Conservation (phyloP, 306 rosid species). For the Vigna radiata region DNA sequence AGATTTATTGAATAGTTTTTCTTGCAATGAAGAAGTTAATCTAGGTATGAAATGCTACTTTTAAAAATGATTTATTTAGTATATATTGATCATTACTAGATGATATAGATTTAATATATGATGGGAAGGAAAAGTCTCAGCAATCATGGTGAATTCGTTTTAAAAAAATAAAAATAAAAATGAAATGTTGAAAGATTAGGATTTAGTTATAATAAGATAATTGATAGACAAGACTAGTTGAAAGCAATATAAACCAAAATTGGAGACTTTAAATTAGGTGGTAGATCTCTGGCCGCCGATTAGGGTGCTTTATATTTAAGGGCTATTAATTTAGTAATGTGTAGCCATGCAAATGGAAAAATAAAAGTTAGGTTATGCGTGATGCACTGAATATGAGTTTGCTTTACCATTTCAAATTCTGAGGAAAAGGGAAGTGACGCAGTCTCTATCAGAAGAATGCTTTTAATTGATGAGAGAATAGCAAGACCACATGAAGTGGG, state of each 20-base stretch:
- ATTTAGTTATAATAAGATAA: neutral
- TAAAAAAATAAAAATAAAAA: no score
- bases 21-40: no score
- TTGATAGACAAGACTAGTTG: slow-evolving; percentile 44
- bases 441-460: slow-evolving; percentile 43
- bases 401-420: slow-evolving; percentile 44
- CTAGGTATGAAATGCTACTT: no score
- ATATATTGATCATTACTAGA: no score
- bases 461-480: slow-evolving; percentile 40
- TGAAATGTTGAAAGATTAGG: no score
- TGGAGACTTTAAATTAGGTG: slow-evolving; percentile 16
- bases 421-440: neutral
- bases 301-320: slow-evolving; percentile 41
- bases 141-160: no score
- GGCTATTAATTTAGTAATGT: slow-evolving; percentile 31
- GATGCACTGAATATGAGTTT: slow-evolving; percentile 44
- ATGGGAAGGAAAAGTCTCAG: no score
- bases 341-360: slow-evolving; percentile 41
- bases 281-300: slow-evolving; percentile 4
- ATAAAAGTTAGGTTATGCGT: slow-evolving; percentile 18
- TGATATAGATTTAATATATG: no score
- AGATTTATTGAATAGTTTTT: no score
- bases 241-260: slow-evolving; percentile 34
- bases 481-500: slow-evolving; percentile 57
- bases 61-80: no score